These are phyloP conservation scores for Salvia hispanica DNA, from an alignment of 257 asterid genomes.

Conservation along the genomic window DNA sequence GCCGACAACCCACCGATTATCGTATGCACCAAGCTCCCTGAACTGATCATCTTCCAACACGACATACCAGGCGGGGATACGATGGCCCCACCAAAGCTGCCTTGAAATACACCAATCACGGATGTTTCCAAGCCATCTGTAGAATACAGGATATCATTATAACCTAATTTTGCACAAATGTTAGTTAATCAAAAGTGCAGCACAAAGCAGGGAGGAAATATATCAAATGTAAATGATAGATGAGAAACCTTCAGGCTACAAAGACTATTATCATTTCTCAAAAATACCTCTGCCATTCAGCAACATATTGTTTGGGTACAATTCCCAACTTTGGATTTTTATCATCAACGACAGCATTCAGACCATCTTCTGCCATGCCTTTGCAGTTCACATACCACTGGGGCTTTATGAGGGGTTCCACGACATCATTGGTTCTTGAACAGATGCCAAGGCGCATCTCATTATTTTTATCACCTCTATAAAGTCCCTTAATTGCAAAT, in stretches of 20 bases:
- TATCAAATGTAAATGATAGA: slow-evolving; percentile 1
- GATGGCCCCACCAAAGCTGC: slow-evolving; percentile 99
- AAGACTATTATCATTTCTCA: slow-evolving; percentile 17
- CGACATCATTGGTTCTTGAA: slow-evolving; percentile 85
- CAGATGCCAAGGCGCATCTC: slow-evolving; percentile 97
- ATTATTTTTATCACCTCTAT: slow-evolving; percentile 69
- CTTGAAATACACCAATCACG: slow-evolving; percentile 99
- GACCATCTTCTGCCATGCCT: slow-evolving; percentile 80
- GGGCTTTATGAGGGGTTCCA: slow-evolving; percentile 95
- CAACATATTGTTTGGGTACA: slow-evolving; percentile 80
- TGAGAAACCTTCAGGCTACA: slow-evolving; percentile 3
- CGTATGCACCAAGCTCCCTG: slow-evolving; percentile 67
- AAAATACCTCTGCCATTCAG: slow-evolving; percentile 85
- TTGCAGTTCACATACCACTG: slow-evolving; percentile 96
- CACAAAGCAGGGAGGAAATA: slow-evolving; percentile 5
- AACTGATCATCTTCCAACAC: slow-evolving; percentile 65
- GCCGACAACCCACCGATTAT: slow-evolving; percentile 84
- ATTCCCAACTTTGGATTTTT: slow-evolving; percentile 62
- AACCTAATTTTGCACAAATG: slow-evolving; percentile 10
- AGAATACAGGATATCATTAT: slow-evolving; percentile 27
- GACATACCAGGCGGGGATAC: slow-evolving; percentile 92
- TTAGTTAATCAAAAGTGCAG: slow-evolving; percentile 16
- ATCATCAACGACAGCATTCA: slow-evolving; percentile 72
- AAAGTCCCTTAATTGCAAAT: slow-evolving; percentile 65
- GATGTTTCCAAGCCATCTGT: slow-evolving; percentile 97